Conservation (phyloP, 352 stramenopile genomes). For the Phytopythium mirpurense region DNA sequence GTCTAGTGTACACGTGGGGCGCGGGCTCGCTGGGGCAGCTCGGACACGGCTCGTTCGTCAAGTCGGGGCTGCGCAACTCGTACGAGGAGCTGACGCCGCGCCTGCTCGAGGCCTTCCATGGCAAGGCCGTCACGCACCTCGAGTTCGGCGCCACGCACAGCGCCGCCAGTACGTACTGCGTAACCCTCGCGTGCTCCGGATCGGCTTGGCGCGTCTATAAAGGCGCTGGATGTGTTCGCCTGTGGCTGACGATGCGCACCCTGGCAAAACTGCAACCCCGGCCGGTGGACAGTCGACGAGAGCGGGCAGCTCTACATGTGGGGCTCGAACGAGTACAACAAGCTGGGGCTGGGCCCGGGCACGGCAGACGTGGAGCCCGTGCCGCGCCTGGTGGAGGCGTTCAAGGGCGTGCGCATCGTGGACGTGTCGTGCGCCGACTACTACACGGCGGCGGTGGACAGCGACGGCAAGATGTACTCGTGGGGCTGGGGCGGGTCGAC, state of each 20-base stretch:
- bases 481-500: slow-evolving; percentile 88
- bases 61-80: slow-evolving; percentile 76
- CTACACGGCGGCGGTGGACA: slow-evolving; percentile 84
- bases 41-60: slow-evolving; percentile 72
- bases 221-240: too few relatives aligned
- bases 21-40: slow-evolving; percentile 83
- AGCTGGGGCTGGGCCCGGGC: slow-evolving; percentile 53
- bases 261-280: too few relatives aligned
- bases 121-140: slow-evolving; percentile 55
- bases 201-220: not conserved
- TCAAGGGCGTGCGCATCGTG: slow-evolving; percentile 69
- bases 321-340: slow-evolving; percentile 90
- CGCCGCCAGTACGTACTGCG: slow-evolving; percentile 54
- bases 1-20: slow-evolving; percentile 82
- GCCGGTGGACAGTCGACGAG: slow-evolving; percentile 67
- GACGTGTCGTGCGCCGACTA: slow-evolving; percentile 84
- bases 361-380: slow-evolving; percentile 44
- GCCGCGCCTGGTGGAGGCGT: slow-evolving; percentile 58
- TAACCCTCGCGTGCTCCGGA: not conserved
- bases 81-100: slow-evolving; percentile 82
- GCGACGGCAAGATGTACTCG: slow-evolving; percentile 85
- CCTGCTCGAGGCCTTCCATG: slow-evolving; percentile 63
- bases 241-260: too few relatives aligned
- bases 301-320: slow-evolving; percentile 68
- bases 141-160: slow-evolving; percentile 78